phyloP scores from a whole-genome alignment of 768 basidiomycete genomes.

The Hirschioporus abietinus region DNA sequence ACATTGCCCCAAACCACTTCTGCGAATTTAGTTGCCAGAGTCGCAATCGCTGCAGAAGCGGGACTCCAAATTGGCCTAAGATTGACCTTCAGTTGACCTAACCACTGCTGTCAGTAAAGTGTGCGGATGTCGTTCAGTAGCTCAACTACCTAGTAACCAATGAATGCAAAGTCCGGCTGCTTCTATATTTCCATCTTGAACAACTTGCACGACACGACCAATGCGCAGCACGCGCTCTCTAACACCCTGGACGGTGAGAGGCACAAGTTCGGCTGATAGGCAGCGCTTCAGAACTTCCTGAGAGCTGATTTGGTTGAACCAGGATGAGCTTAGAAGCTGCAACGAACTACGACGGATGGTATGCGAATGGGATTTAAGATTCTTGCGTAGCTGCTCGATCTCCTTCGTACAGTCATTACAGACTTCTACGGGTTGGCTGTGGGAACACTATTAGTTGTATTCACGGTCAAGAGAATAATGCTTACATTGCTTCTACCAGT shows the following conservation, averaged over 20 bases:
- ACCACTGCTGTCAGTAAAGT: background rate
- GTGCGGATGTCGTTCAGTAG: background rate
- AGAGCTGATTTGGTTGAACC: slow-evolving; percentile 14
- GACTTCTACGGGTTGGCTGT: background rate
- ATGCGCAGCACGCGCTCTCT: slow-evolving; percentile 82
- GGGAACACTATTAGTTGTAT: background rate
- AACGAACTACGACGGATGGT: slow-evolving; percentile 59
- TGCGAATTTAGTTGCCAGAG: slow-evolving; percentile 48
- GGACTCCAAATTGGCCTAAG: slow-evolving; percentile 87
- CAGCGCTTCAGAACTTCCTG: slow-evolving; percentile 58
- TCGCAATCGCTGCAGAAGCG: slow-evolving; percentile 59
- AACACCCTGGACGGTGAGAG: slow-evolving; percentile 73
- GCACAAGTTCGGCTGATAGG: slow-evolving; percentile 74
- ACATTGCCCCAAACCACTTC: slow-evolving; percentile 69
- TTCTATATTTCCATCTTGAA: slow-evolving; percentile 46
- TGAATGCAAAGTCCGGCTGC: slow-evolving; percentile 60
- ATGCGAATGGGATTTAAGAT: slow-evolving; percentile 60
- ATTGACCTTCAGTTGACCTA: slow-evolving; percentile 91
- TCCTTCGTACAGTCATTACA: slow-evolving; percentile 12
- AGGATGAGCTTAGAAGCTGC: slow-evolving; percentile 51
- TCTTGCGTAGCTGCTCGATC: slow-evolving; percentile 32
- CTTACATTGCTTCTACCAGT: slow-evolving; percentile 44
- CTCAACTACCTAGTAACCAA: slow-evolving; percentile 65
- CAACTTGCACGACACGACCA: slow-evolving; percentile 58
- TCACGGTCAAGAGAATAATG: slow-evolving; percentile 1